These are phyloP conservation scores for Taxillus chinensis DNA, from an alignment of 164 flowering plant species.

Conservation along the genomic window DNA sequence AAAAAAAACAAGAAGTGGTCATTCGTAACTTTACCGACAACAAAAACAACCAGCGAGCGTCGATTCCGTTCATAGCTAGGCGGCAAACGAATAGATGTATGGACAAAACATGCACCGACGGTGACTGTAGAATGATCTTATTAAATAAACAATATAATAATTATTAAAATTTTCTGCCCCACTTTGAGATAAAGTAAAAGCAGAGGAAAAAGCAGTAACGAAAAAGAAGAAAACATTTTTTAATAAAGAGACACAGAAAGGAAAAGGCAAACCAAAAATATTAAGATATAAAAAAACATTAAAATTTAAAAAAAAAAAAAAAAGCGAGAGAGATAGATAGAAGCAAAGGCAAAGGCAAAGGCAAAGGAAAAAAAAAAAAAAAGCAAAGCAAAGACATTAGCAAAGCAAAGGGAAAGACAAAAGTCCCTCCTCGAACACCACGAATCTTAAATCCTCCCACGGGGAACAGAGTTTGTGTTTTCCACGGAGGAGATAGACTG, in stretches of 20 bases:
- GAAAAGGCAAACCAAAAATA: background rate
- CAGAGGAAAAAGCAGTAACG: background rate
- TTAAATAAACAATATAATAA: too few species aligned
- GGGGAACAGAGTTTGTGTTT: background rate
- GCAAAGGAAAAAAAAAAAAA: background rate
- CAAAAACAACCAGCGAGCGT: too few species aligned
- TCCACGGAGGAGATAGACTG: too few species aligned
- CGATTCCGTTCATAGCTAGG: too few species aligned
- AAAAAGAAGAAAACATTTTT: background rate
- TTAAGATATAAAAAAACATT: background rate
- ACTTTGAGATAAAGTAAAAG: background rate
- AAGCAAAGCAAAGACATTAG: too few species aligned
- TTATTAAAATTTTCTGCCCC: background rate
- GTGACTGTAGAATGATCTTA: too few species aligned
- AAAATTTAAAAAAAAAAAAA: background rate
- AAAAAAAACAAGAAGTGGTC: too few species aligned
- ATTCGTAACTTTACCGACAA: too few species aligned
- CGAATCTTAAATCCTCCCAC: background rate
- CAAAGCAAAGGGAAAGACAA: background rate
- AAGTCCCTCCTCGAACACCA: background rate
- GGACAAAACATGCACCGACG: too few species aligned
- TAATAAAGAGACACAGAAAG: too few species aligned
- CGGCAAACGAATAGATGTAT: too few species aligned
- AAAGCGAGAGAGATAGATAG: background rate
- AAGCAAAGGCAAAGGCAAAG: background rate